Base-by-base conservation (phyloP, 2,329 filamentous ascomycete genomes). In the Fusarium sp. region DNA sequence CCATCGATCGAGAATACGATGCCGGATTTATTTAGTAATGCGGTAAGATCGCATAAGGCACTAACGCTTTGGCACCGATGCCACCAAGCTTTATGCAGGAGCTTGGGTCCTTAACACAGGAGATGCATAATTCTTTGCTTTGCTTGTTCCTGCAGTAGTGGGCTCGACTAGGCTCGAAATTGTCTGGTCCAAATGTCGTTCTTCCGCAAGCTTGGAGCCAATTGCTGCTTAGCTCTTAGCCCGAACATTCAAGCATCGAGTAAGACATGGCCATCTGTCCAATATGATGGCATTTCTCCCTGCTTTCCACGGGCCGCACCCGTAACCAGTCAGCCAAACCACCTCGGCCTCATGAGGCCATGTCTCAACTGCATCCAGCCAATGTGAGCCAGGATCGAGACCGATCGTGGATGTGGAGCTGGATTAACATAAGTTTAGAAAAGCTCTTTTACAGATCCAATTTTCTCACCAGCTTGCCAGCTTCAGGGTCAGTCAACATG, bases 121-220 rank as follows among this genome's bases (percentile, higher is more conserved):
- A 69, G 45, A 59, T 68, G 57, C 68, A 69, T 62, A 63, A 44
- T 53, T 38, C 26, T 48, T 71, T 63, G 54, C 53, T 42, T 61
- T 40, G 57, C 50, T 49, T 63, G 72, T 74, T 74, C 72, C 72
- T 74, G 72, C 72, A 74, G 72, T 74, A 74, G 71, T 66, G 54
- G 57, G 33, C 52, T 61, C 43, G 46, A 65, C 72, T 72, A 71
- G 51, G 49, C 72, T 63, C 59, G 36, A 61, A 58, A 43, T 53
- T 50, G 46, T 62, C 53, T 69, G 66, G 58, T 44, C 54, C 53
- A 38, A 39, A 57, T 44, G 54, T 42, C 48, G 34, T 34, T 28
- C 20, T 38, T 46, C 39, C 34, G 31, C 60, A 53, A 53, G 53
- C 36, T 46, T 65, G 44, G 50, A 13, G 17, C 46, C 39, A 56